phyloP scores from a whole-genome alignment of 2,329 filamentous ascomycete genomes.

The Exophiala spinifera region DNA sequence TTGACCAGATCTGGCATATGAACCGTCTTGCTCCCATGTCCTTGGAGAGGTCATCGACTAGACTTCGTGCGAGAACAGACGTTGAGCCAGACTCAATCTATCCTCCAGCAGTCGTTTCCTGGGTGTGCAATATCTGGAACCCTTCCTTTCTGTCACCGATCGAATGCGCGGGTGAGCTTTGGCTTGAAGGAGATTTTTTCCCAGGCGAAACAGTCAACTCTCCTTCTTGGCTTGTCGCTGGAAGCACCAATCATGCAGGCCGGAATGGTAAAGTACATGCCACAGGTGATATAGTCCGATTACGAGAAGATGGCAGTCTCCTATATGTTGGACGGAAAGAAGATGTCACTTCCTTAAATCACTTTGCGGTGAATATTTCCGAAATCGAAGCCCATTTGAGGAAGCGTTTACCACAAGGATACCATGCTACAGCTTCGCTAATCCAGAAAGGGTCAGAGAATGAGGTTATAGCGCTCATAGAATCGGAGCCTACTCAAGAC shows the following conservation, averaged over 20 bases:
- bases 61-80: neutral
- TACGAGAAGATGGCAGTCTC: constrained; percentile 32
- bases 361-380: constrained; percentile 40
- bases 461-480: constrained; percentile 36
- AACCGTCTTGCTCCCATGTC: constrained; percentile 39
- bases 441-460: constrained; percentile 13
- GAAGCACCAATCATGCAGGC: constrained; percentile 34
- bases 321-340: constrained; percentile 36
- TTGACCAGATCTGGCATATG: constrained; percentile 45
- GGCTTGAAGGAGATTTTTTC: constrained; percentile 40
- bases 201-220: constrained; percentile 30
- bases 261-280: constrained; percentile 33
- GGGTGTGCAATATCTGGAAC: constrained; percentile 43
- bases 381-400: constrained; percentile 42
- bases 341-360: constrained; percentile 34
- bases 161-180: constrained; percentile 38
- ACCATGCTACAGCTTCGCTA: constrained; percentile 32
- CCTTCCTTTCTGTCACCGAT: constrained; percentile 36
- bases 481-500: constrained; percentile 31
- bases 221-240: constrained; percentile 37
- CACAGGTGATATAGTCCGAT: constrained; percentile 36
- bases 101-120: constrained; percentile 39
- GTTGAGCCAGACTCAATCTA: constrained; percentile 30
- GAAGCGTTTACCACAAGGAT: constrained; percentile 35
- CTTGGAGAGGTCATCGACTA: constrained; percentile 31